These are phyloP conservation scores for Penicillium samsonianum DNA, from an alignment of 495 filamentous ascomycete genomes.

Conservation along the genomic window DNA sequence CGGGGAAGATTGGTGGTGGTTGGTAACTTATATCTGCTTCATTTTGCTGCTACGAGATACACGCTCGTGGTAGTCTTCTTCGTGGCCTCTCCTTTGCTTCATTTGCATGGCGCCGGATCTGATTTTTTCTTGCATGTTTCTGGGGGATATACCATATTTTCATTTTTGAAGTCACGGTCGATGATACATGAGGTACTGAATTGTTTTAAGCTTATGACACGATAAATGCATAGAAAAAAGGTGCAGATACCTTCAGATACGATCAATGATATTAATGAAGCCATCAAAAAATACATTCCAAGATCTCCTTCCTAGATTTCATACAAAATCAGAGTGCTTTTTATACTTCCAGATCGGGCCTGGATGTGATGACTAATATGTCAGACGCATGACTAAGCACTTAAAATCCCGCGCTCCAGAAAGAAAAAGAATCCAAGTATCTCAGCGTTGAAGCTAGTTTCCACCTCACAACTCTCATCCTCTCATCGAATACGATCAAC, in stretches of 20 bases:
- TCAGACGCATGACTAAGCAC: constrained; percentile 7
- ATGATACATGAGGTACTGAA: not conserved
- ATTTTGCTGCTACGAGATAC: not conserved
- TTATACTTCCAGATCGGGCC: not conserved
- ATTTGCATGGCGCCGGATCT: constrained; percentile 26
- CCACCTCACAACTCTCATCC: not conserved
- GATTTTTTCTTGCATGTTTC: constrained; percentile 21
- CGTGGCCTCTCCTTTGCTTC: not conserved
- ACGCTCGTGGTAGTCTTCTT: not conserved
- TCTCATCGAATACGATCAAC: not conserved
- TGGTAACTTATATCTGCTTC: constrained; percentile 60
- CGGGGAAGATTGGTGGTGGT: constrained; percentile 89
- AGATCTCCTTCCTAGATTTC: not conserved
- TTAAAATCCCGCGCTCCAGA: constrained; percentile 12
- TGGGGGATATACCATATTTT: constrained; percentile 23
- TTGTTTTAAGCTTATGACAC: not conserved
- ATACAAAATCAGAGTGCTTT: not conserved
- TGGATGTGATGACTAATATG: constrained; percentile 1
- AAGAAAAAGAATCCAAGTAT: constrained; percentile 12
- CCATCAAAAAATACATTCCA: not conserved
- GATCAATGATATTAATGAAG: not conserved
- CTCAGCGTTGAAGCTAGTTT: not conserved
- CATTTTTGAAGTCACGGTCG: constrained; percentile 1
- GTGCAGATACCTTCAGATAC: not conserved
- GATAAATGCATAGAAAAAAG: not conserved